Conservation (phyloP, 2,329 filamentous ascomycete species). For the Ceratocystis variospora region DNA sequence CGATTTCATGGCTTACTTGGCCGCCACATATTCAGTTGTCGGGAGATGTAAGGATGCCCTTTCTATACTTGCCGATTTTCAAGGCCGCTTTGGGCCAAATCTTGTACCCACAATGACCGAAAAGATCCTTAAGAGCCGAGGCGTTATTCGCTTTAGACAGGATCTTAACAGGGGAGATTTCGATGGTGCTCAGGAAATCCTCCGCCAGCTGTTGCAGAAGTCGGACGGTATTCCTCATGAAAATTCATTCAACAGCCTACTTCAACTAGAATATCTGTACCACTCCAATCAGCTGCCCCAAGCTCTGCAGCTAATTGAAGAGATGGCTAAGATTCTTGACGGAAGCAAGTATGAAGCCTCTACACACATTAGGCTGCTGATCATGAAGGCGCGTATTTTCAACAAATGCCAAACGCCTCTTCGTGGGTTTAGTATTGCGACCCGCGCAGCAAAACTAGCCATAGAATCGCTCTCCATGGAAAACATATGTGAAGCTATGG, state of each 20-base stretch:
- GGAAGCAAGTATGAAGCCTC: slow-evolving; percentile 38
- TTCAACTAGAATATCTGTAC: slow-evolving; percentile 39
- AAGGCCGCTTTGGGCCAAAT: neutral
- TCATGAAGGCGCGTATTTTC: slow-evolving; percentile 59
- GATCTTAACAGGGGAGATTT: slow-evolving; percentile 45
- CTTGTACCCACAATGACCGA: slow-evolving; percentile 19
- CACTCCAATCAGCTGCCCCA: slow-evolving; percentile 35
- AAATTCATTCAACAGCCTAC: slow-evolving; percentile 36
- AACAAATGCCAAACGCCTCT: slow-evolving; percentile 54
- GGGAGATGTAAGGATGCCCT: slow-evolving; percentile 41
- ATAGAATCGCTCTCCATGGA: slow-evolving; percentile 55
- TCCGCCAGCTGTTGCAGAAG: slow-evolving; percentile 40
- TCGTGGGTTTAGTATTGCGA: slow-evolving; percentile 60
- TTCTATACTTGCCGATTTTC: slow-evolving; percentile 31
- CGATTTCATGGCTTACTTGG: slow-evolving; percentile 53
- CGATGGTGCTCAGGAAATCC: slow-evolving; percentile 36
- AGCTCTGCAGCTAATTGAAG: slow-evolving; percentile 37
- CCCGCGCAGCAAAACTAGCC: slow-evolving; percentile 62
- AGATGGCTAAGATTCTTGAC: slow-evolving; percentile 33
- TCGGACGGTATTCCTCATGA: slow-evolving; percentile 38
- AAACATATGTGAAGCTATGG: slow-evolving; percentile 59
- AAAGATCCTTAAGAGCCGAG: slow-evolving; percentile 44
- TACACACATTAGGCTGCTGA: slow-evolving; percentile 55
- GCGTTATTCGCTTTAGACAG: slow-evolving; percentile 49
- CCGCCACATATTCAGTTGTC: slow-evolving; percentile 27